Percentiles rank a stretch among this genome's conserved stretches.
Conservation (phyloP, 345 rosid species). For the Aquilaria malaccensis region DNA sequence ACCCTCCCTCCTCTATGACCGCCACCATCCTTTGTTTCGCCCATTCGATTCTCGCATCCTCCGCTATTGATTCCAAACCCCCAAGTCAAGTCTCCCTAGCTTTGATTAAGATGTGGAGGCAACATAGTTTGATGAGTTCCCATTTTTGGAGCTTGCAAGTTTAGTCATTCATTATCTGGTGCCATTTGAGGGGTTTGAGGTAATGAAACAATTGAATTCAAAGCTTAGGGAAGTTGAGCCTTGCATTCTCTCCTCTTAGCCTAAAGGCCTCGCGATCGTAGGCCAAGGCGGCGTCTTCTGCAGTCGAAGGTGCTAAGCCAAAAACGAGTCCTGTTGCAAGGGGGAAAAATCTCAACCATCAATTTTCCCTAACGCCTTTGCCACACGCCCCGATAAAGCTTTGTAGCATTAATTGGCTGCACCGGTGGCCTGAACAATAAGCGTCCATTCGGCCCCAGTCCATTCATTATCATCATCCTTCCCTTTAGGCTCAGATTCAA, state of each 20-base stretch:
- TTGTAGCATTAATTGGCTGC: constrained; percentile 70
- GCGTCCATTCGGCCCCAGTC: constrained; percentile 52
- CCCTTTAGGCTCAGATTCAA: constrained; percentile 71
- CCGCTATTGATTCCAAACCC: too few relatives aligned
- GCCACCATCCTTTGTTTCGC: too few relatives aligned
- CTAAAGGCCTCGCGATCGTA: constrained; percentile 89
- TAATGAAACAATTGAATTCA: constrained; percentile 27
- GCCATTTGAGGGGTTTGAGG: constrained; percentile 19
- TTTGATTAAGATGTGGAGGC: constrained; percentile 10
- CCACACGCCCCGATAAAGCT: constrained; percentile 87
- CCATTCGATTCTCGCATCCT: too few relatives aligned
- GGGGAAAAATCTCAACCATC: constrained; percentile 95
- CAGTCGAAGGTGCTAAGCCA: constrained; percentile 97
- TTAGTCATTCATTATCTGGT: constrained; percentile 15
- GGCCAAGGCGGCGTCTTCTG: constrained; percentile 90
- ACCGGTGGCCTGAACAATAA: constrained; percentile 41
- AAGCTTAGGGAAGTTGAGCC: constrained; percentile 82
- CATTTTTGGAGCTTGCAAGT: constrained; percentile 5
- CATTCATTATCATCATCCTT: constrained; percentile 70
- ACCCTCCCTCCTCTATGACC: too few relatives aligned
- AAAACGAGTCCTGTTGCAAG: constrained; percentile 81
- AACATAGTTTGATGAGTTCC: constrained; percentile 2
- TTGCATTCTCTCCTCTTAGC: constrained; percentile 77
- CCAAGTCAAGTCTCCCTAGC: constrained; percentile 9
- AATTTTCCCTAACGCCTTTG: constrained; percentile 98